Base-by-base conservation (phyloP, 306 rosid genomes). In the Cucurbita argyrosperma region DNA sequence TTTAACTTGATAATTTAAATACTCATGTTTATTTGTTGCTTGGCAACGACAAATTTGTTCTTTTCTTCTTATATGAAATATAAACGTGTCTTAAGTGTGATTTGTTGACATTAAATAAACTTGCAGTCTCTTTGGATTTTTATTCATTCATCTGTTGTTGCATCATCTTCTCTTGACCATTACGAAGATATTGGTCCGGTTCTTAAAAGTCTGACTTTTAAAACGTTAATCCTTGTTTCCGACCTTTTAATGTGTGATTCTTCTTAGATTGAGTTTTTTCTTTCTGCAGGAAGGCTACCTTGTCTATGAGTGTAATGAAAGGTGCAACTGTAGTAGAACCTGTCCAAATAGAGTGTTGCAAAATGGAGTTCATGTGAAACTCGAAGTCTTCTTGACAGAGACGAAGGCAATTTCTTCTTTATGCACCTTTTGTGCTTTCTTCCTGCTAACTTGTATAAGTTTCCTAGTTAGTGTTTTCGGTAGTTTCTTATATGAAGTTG, bases 261-360 rank as follows among this genome's bases (percentile, higher is more conserved):
- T 46, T 45, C 52, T 65, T 8, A 64, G 51, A 39, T 10, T 45
- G 10, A 3, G 38, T 66, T 43, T 8, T 16, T 8, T 42, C 18
- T 21, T 46, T 69, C 74, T 26, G 85, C 96, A 91, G 97, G 99
- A 91, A 84, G 99, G 99, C 62, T 95, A 95, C 88, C 96, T 95
- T 55, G 96, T 91, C 77, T 95, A 89, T 62, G 99, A 95, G 81
- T 95, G 99, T 84, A 95, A 88, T 82, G 82, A 80, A 16, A 81
- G 75, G 90, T 95, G 99, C 88, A 83, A 89, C 86, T 95, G 99
- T 84, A 79, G 80, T 74, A 85, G 79, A 79, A 76, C 83, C 78
- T 91, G 99, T 81, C 93, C 92, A 61, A 95, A 95, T 81, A 89
- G 96, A 74, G 80, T 91, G 78, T 82, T 95, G 88, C 99, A 95